Base-by-base conservation (phyloP, 345 rosid genomes). In the thale cress (Arabidopsis thaliana) region DNA sequence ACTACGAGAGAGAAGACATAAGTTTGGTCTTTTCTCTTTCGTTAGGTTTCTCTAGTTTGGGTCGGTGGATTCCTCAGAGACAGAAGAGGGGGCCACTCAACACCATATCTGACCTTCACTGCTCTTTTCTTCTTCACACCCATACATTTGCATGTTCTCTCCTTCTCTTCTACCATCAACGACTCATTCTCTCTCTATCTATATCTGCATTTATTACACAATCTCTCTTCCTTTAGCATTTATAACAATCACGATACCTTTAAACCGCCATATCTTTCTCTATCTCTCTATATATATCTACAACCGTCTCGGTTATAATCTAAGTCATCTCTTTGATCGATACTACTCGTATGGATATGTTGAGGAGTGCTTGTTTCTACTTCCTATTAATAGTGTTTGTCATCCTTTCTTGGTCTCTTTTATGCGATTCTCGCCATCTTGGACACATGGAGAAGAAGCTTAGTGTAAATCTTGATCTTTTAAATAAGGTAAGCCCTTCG, bases 81-180 rank as follows among this genome's bases (percentile, higher is more conserved):
- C 84, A 84, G 78, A 72, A 58, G 72, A 77, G 61, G 76, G 81
- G 73, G 75, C 73, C 71, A 75, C 79, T 60, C 6, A 60, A 63
- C 61, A 78, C 81, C 87, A 83, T 88, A 59, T 81, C 82, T 78
- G 74, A 52, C 76, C 72, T 77, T 83, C 75, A 24, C 73, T 79
- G 4, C 70, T 66, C 65, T 28, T 53, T 63, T 55, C 74, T 74
- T 75, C 76, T 72, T 41, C 52, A 77, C 41, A 64, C 81, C 81
- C 88, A 83, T 81, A 83, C 87, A 84, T 69, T 72, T 82, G 84
- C 91, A 85, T 82, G 88, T 85, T 82, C 85, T 79, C 10, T 80
- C 30, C 38, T 68, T 52, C 79, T 62, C 78, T 55, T 65, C 41
- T 24, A 34, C 45, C 77, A 61, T 66, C 59, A 42, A 58, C 78